Percentiles rank a stretch among this genome's conserved stretches.
Conservation (phyloP, 179 eudicot species). For the Monotropa hypopitys region DNA sequence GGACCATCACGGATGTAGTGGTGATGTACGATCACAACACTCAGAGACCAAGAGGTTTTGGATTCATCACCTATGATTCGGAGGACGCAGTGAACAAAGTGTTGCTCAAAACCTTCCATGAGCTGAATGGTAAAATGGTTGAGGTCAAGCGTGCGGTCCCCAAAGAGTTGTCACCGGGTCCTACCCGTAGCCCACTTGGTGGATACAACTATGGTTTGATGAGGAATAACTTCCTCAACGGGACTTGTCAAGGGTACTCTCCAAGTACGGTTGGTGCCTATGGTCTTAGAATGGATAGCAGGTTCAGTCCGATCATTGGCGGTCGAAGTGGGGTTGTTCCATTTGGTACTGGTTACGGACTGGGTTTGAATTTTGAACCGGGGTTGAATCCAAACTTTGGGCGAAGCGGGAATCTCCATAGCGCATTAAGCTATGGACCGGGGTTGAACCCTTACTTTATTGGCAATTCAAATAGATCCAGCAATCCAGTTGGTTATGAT, state of each 20-base stretch:
- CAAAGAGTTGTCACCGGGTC: slow-evolving; percentile 65
- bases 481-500: slow-evolving; percentile 39
- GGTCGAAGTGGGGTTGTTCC: slow-evolving; percentile 57
- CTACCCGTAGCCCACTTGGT: slow-evolving; percentile 43
- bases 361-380: slow-evolving; percentile 60
- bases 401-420: slow-evolving; percentile 33
- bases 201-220: slow-evolving; percentile 42
- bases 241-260: slow-evolving; percentile 44
- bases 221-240: slow-evolving; percentile 42
- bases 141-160: slow-evolving; percentile 89
- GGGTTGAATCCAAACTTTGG: slow-evolving; percentile 44
- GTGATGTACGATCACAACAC: slow-evolving; percentile 88
- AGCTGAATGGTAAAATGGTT: slow-evolving; percentile 64
- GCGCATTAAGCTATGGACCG: slow-evolving; percentile 42
- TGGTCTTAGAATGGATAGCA: slow-evolving; percentile 59
- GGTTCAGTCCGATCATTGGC: slow-evolving; percentile 34
- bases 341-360: slow-evolving; percentile 42
- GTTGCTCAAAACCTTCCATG: slow-evolving; percentile 57
- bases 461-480: slow-evolving; percentile 45
- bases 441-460: slow-evolving; percentile 46
- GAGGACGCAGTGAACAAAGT: slow-evolving; percentile 75
- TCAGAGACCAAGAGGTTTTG: slow-evolving; percentile 80
- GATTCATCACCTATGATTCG: slow-evolving; percentile 68
- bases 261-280: slow-evolving; percentile 45
- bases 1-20: slow-evolving; percentile 64